Evolutionary conservation across 1,284 basidiomycete species (phyloP), one percentile per base, ranked within the genome.

Genomic region (Apiotrichum porosum): DNA sequence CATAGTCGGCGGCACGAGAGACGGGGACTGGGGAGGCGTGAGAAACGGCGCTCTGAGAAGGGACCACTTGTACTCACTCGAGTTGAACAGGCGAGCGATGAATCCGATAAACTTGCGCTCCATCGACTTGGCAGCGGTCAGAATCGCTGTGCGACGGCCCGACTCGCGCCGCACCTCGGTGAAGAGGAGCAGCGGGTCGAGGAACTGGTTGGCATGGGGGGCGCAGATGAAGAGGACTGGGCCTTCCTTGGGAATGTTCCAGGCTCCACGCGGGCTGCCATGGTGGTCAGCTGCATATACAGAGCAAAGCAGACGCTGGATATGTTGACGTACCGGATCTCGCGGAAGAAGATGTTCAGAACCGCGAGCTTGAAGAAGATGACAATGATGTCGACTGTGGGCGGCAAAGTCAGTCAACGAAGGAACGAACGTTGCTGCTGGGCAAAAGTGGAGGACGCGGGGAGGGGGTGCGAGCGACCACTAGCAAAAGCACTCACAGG

Each of bases 181-280:
- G 53, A 83, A 84, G 37, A 99, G 77, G 37, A 98, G 79, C 38
- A 98, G 75, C 9, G 95, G 93, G 67, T 99, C 95, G 46, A 98
- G 81, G 73, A 99, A 98, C 88, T 98, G 74, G 72, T 98, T 99
- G 67, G 88, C 86, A 74, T 99, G 95, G 17, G 95, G 95, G 13
- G 91, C 95, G 40, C 82, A 91, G 43, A 95, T 94, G 74, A 99
- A 97, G 65, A 99, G 92, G 58, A 97, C 83, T 8, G 95, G 89
- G 0, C 92, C 95, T 56, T 89, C 81, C 52, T 80, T 79, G 30
- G 95, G 95, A 44, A 99, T 91, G 65, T 97, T 88, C 80, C 88
- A 97, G 34, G 93, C 86, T 42, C 95, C 91, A 70, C 95, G 80
- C 3, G 93, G 90, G 56, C 72, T 73, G 54, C 18, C 9, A 28